phyloP scores from a whole-genome alignment of 2,329 filamentous ascomycete genomes.

The Fusarium duplospermum region DNA sequence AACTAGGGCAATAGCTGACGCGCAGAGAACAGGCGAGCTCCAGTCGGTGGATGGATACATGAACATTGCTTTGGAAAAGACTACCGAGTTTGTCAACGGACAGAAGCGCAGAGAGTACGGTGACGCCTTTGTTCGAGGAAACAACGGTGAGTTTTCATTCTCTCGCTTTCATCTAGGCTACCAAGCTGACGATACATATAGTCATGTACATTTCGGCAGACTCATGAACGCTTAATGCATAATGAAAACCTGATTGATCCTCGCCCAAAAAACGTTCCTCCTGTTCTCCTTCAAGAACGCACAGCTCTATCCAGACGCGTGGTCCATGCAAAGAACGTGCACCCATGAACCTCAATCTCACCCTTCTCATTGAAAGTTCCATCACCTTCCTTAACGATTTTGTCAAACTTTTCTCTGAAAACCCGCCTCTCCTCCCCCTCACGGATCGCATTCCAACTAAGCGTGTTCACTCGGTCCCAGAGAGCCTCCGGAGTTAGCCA shows the following conservation, averaged over 20 bases:
- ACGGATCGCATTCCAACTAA: constrained; percentile 75
- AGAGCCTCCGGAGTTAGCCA: constrained; percentile 70
- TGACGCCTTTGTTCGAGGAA: constrained; percentile 94
- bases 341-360: constrained; percentile 72
- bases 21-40: constrained; percentile 75
- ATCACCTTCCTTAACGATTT: constrained; percentile 63
- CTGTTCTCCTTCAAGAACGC: background rate
- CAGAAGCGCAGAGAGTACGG: constrained; percentile 86
- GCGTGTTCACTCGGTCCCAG: constrained; percentile 72
- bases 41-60: constrained; percentile 99
- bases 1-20: constrained; percentile 13
- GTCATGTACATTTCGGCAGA: constrained; percentile 80
- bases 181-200: constrained; percentile 46
- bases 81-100: constrained; percentile 90
- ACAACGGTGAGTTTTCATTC: constrained; percentile 77
- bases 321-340: constrained; percentile 74
- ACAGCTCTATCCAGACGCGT: constrained; percentile 48
- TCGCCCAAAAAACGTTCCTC: background rate
- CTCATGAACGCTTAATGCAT: constrained; percentile 50
- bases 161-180: background rate
- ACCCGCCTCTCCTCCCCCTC: constrained; percentile 60
- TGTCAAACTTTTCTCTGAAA: constrained; percentile 63
- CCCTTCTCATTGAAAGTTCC: constrained; percentile 70
- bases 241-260: constrained; percentile 30
- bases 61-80: constrained; percentile 99